Evolutionary conservation across 495 filamentous ascomycete genomes (phyloP).

Genomic region (Aspergillus conjunctus): DNA sequence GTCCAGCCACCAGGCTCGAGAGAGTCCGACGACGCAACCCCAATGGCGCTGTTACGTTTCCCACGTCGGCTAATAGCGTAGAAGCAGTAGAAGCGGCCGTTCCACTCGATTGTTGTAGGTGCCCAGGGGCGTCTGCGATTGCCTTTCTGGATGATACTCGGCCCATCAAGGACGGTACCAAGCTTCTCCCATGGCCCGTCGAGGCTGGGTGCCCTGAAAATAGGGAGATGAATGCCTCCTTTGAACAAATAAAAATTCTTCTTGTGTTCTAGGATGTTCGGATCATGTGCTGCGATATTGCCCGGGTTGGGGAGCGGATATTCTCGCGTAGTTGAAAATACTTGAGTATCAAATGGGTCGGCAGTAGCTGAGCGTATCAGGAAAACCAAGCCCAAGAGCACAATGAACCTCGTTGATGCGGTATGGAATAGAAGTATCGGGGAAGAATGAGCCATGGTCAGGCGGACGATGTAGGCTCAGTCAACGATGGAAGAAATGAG

Average conservation of each 20-base stretch:
- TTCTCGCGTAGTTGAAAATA: conserved; percentile 35
- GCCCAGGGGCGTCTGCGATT: conserved; percentile 54
- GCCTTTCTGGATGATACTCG: conserved; percentile 41
- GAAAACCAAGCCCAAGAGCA: conserved; percentile 5
- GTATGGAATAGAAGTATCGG: not conserved
- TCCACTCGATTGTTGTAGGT: conserved; percentile 61
- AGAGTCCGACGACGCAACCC: conserved; percentile 64
- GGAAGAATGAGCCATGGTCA: not conserved
- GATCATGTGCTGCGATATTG: conserved; percentile 42
- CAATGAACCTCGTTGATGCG: conserved; percentile 16
- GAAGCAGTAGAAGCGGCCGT: conserved; percentile 67
- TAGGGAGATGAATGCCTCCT: conserved; percentile 33
- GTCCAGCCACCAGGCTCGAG: conserved; percentile 62
- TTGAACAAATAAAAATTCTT: conserved; percentile 45
- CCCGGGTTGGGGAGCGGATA: conserved; percentile 41
- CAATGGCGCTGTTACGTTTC: conserved; percentile 65
- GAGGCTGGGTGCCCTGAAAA: conserved; percentile 38
- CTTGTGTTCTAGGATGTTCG: conserved; percentile 40
- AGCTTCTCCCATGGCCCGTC: conserved; percentile 45
- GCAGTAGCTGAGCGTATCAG: conserved; percentile 12
- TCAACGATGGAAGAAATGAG: not conserved
- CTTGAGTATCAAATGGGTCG: conserved; percentile 7
- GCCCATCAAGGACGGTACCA: conserved; percentile 40
- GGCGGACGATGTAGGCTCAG: not conserved
- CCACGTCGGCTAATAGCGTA: conserved; percentile 69